phyloP scores from a whole-genome alignment of 805 yeast species.

The Metahyphopichia silvanorum region DNA sequence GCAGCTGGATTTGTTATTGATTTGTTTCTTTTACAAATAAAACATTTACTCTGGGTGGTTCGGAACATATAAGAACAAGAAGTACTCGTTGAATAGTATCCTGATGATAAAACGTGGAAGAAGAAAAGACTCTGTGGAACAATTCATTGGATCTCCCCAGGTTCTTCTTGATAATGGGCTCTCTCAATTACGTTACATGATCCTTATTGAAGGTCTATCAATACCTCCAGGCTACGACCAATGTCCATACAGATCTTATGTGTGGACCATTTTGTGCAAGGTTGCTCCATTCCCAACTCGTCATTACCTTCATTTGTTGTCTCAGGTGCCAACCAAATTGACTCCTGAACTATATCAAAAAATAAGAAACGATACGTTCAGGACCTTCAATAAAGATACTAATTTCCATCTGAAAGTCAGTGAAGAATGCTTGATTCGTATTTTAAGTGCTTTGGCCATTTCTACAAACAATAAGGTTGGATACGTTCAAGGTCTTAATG shows the following conservation, averaged over 20 bases:
- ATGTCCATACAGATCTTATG: slow-evolving; percentile 68
- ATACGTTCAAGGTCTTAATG: slow-evolving; percentile 93
- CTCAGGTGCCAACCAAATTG: slow-evolving; percentile 46
- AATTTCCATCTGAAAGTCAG: slow-evolving; percentile 60
- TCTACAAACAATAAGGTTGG: slow-evolving; percentile 30
- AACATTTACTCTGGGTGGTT: too few relatives aligned
- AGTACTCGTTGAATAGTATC: too few relatives aligned
- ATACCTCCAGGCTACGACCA: slow-evolving; percentile 45
- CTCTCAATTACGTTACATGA: slow-evolving; percentile 34
- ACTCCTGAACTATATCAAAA: slow-evolving; percentile 56
- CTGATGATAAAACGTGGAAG: too few relatives aligned
- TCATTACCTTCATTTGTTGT: slow-evolving; percentile 51
- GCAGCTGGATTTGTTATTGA: too few relatives aligned
- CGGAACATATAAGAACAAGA: too few relatives aligned
- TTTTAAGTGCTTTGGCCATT: slow-evolving; percentile 71
- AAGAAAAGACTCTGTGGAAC: slow-evolving; percentile 36
- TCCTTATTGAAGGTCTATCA: slow-evolving; percentile 38
- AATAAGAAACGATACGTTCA: slow-evolving; percentile 79
- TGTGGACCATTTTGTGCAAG: slow-evolving; percentile 76
- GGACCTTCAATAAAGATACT: slow-evolving; percentile 77
- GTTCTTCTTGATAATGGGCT: slow-evolving; percentile 31
- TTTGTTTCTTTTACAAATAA: too few relatives aligned
- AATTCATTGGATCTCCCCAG: slow-evolving; percentile 34
- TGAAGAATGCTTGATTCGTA: slow-evolving; percentile 65
- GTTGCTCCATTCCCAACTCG: slow-evolving; percentile 57